Base-by-base conservation (phyloP, 2,329 filamentous ascomycete genomes). In the Hypoxylon sp. region DNA sequence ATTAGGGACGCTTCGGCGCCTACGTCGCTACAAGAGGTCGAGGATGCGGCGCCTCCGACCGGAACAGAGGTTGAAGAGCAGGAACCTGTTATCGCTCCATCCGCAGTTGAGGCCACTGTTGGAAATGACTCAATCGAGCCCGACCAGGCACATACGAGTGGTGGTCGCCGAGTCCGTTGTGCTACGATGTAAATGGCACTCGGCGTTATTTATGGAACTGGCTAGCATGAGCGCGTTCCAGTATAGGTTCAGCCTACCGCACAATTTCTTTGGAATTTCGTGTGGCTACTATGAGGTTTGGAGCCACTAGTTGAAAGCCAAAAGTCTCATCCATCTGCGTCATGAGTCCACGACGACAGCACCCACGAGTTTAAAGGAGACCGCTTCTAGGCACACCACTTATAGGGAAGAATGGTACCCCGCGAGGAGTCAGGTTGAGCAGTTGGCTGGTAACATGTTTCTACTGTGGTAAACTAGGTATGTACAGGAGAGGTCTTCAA, bases 11-110 rank as follows among this genome's bases (percentile, higher is more conserved):
- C 6, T 4, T 54, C 50, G n/a, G 16, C 24, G 2, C 45, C 46
- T 7, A 61, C 46, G 18, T 61, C 61, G 18, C 20, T 65, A 7
- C 14, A 48, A 6, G 57, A 65, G 28, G 57, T 65, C 12, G 62
- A 65, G 28, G 49, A 65, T 9, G 52, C 57, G 14, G 32, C 1
- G 22, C 44, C 6, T 1, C n/a, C 14, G 22, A 45, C 32, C 3
- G 32, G 32, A 8, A 16, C 22, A 12, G 33, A 14, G 18, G n/a
- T 16, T 2, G 51, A 55, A 11, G 42, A 50, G n/a, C n/a, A n/a
- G 26, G 48, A 42, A 18, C 28, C 42, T 3, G 30, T 32, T 24
- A 8, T 33, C 24, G 12, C 30, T 14, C 11, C 28, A 24, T 28
- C 50, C 4, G 26, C 8, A 3, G 14, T n/a, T 1, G 14, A 20